Percentiles rank a stretch among this genome's conserved stretches.
These are phyloP conservation scores for Syzygium grande DNA, from an alignment of 345 rosid genomes.

Conservation along the genomic window DNA sequence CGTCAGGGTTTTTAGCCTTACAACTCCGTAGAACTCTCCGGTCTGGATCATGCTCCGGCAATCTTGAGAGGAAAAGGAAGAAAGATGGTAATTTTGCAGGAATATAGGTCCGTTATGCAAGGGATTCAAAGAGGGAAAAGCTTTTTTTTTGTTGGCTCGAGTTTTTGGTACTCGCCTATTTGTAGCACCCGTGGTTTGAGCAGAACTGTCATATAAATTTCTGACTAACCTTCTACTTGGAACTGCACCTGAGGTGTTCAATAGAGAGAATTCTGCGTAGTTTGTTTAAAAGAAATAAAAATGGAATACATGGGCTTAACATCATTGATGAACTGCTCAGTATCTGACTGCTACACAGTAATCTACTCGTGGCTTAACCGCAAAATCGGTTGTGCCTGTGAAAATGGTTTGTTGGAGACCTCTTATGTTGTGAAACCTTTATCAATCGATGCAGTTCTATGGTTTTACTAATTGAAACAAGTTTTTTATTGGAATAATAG, in stretches of 20 bases:
- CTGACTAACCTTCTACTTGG: not conserved
- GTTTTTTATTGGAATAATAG: not conserved
- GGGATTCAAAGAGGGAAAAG: not conserved
- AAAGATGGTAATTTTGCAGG: not conserved
- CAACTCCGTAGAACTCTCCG: not conserved
- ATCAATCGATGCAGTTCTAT: not conserved
- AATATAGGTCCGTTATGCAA: not conserved
- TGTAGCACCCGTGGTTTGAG: not conserved
- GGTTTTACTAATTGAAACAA: not conserved
- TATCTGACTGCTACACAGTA: not conserved
- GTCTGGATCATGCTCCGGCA: not conserved
- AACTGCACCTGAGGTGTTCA: not conserved
- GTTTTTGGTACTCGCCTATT: not conserved
- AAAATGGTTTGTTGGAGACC: not conserved
- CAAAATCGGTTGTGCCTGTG: not conserved
- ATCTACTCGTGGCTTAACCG: not conserved
- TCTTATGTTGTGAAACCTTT: not conserved
- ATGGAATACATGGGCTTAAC: not conserved
- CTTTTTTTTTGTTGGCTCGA: not conserved
- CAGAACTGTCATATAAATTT: not conserved
- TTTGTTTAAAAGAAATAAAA: not conserved
- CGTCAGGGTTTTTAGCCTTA: not conserved
- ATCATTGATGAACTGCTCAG: not conserved
- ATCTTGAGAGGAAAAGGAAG: not conserved
- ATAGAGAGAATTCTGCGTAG: not conserved